These are phyloP conservation scores for Monilinia fructigena DNA, from an alignment of 2,329 filamentous ascomycete species.

Conservation along the genomic window DNA sequence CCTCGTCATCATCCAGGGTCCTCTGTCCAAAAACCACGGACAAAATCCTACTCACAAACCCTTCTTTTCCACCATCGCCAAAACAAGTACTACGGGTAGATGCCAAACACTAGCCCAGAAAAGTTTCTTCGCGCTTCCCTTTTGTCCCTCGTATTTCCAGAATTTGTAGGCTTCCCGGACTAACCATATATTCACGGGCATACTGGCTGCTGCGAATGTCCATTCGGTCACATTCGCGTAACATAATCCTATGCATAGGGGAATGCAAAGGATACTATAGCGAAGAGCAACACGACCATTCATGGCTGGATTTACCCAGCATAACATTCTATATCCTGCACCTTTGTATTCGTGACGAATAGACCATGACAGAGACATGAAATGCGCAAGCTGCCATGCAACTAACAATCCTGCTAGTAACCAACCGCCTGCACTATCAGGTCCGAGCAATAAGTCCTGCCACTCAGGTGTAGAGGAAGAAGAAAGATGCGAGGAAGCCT, in stretches of 20 bases:
- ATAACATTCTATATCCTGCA: conserved; percentile 69
- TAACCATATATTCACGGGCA: conserved; percentile 84
- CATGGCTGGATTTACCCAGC: conserved; percentile 80
- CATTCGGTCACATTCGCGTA: conserved; percentile 79
- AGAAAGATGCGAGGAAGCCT: conserved; percentile 77
- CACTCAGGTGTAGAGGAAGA: conserved; percentile 58
- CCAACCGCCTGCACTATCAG: conserved; percentile 77
- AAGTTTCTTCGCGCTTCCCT: conserved; percentile 76
- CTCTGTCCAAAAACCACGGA: conserved; percentile 60
- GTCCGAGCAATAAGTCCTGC: conserved; percentile 73
- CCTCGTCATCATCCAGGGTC: conserved; percentile 53
- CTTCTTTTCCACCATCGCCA: conserved; percentile 91
- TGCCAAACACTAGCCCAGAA: conserved; percentile 99
- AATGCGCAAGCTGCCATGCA: conserved; percentile 97
- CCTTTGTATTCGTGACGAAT: conserved; percentile 86
- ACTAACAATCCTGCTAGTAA: conserved; percentile 80
- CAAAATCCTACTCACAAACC: conserved; percentile 84
- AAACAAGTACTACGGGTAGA: conserved; percentile 81
- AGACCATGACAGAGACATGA: conserved; percentile 87
- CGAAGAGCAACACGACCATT: conserved; percentile 85
- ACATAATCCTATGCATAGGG: conserved; percentile 79
- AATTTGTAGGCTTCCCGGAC: conserved; percentile 75
- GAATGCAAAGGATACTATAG: conserved; percentile 83
- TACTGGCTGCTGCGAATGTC: conserved; percentile 77
- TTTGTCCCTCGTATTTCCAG: conserved; percentile 73